Base-by-base conservation (phyloP, 768 basidiomycete species). In the Rhizopogon vulgaris region DNA sequence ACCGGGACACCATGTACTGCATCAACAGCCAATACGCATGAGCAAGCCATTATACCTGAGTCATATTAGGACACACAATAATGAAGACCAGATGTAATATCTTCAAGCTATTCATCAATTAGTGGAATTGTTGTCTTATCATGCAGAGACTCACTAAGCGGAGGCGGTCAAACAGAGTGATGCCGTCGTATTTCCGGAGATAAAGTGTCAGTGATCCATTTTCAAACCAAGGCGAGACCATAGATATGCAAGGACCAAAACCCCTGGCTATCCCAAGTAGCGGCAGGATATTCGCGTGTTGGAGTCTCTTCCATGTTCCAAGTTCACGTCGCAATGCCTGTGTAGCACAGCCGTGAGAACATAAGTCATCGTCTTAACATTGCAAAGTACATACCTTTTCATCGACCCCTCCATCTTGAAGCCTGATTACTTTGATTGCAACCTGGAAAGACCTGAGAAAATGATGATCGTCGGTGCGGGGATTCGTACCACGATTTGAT, bases 201-300 rank as follows among this genome's bases (percentile, higher is more conserved):
- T 69, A 68, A 18, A 11, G 11, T 6, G 52, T 48, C 14, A 70
- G 45, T 17, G 61, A 61, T 15, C 66, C 68, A 17, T 66, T 61
- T 25, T 22, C 15, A 28, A 58, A 52, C 69, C 70, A 70, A 4
- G 70, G 69, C 51, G 61, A 70, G 38, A 71, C 63, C 58, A 66
- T 62, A 38, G 69, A 66, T 12, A 54, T 51, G 32, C 58, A 55
- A 5, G 57, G 62, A 28, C 71, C 69, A 32, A 68, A 72, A 22
- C 51, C 61, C n/a, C 51, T 53, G 15, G 64, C 57, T 3, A 60
- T 55, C 5, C 70, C 70, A 17, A 60, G 60, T 1, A 72, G 48
- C 5, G 65, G 66, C 18, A 71, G 55, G 5, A 71, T 48, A 45
- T 72, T 70, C 11, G 8, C 24, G 47, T 64, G 60, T 2, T 36